Percentiles rank a stretch among this genome's conserved stretches.
phyloP scores from a whole-genome alignment of 2,329 filamentous ascomycete genomes.

The Macrophomina tecta region DNA sequence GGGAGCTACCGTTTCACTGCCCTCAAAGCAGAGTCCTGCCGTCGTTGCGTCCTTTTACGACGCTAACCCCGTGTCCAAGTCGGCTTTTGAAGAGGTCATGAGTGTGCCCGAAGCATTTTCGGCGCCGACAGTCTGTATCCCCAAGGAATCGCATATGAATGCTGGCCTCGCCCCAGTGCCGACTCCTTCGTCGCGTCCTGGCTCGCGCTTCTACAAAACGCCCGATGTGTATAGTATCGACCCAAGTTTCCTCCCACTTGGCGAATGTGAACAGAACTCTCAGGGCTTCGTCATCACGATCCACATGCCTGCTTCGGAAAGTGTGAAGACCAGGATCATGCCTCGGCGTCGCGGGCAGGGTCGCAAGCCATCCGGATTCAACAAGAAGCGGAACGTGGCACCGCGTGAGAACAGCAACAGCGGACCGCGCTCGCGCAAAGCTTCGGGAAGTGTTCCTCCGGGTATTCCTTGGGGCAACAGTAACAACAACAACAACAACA shows the following conservation, averaged over 20 bases:
- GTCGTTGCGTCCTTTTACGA: neutral
- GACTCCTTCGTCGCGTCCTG: slow-evolving; percentile 1
- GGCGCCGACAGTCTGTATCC: slow-evolving; percentile 15
- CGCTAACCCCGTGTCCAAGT: slow-evolving; percentile 11
- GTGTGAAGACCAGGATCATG: slow-evolving; percentile 20
- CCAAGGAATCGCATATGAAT: slow-evolving; percentile 23
- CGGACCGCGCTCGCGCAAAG: slow-evolving; percentile 16
- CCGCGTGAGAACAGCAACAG: slow-evolving; percentile 26
- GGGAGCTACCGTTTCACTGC: slow-evolving; percentile 23
- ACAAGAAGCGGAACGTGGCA: slow-evolving; percentile 21
- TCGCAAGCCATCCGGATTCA: slow-evolving; percentile 21
- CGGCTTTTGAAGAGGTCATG: slow-evolving; percentile 26
- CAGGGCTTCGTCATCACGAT: slow-evolving; percentile 21
- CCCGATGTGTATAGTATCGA: slow-evolving; percentile 21
- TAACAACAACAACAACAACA: slow-evolving; percentile 14
- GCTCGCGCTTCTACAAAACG: slow-evolving; percentile 24
- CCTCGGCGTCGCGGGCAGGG: slow-evolving; percentile 3
- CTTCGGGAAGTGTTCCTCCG: slow-evolving; percentile 14
- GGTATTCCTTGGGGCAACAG: slow-evolving; percentile 14
- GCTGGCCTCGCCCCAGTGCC: slow-evolving; percentile 19
- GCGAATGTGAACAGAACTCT: slow-evolving; percentile 18
- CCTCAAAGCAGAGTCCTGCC: neutral
- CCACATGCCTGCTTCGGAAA: slow-evolving; percentile 14
- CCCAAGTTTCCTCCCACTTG: neutral
- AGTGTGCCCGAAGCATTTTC: slow-evolving; percentile 26